Percentiles rank a stretch among this genome's conserved stretches.
Conservation (phyloP, 1,284 basidiomycete species). For the Heliocybe sulcata region DNA sequence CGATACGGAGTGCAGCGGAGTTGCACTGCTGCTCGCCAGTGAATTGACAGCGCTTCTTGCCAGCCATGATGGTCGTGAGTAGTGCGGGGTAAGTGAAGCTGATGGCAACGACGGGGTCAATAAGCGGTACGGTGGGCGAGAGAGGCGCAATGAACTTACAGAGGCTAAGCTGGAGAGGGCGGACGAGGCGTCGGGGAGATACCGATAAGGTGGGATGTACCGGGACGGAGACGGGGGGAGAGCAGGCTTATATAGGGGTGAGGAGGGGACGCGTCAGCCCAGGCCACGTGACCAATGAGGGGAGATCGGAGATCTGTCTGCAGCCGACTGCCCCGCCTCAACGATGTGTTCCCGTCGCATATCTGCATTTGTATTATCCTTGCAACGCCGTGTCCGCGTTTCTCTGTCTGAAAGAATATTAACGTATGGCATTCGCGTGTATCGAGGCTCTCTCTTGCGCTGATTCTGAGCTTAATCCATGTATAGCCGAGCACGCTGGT, state of each 20-base stretch:
- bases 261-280: slow-evolving; percentile 30
- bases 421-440: too few species aligned
- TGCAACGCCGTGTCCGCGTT: not conserved
- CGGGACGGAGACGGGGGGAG: slow-evolving; percentile 6
- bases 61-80: slow-evolving; percentile 48
- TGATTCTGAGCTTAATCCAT: too few species aligned
- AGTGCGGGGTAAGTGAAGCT: slow-evolving; percentile 9
- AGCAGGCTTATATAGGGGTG: slow-evolving; percentile 19
- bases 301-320: slow-evolving; percentile 22
- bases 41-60: slow-evolving; percentile 81
- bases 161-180: slow-evolving; percentile 8
- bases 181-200: slow-evolving; percentile 11
- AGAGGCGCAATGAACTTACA: slow-evolving; percentile 8
- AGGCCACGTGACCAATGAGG: slow-evolving; percentile 9
- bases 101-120: slow-evolving; percentile 3
- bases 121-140: slow-evolving; percentile 3
- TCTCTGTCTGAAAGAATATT: not conserved
- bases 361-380: not conserved
- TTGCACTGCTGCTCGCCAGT: slow-evolving; percentile 63
- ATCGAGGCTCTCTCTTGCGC: too few species aligned
- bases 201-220: slow-evolving; percentile 5
- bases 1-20: slow-evolving; percentile 71
- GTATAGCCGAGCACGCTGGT: too few species aligned
- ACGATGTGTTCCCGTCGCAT: not conserved
- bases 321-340: not conserved